Evolutionary conservation across 2,329 filamentous ascomycete species (phyloP).

Genomic region (Ceratocystiopsis minuta): DNA sequence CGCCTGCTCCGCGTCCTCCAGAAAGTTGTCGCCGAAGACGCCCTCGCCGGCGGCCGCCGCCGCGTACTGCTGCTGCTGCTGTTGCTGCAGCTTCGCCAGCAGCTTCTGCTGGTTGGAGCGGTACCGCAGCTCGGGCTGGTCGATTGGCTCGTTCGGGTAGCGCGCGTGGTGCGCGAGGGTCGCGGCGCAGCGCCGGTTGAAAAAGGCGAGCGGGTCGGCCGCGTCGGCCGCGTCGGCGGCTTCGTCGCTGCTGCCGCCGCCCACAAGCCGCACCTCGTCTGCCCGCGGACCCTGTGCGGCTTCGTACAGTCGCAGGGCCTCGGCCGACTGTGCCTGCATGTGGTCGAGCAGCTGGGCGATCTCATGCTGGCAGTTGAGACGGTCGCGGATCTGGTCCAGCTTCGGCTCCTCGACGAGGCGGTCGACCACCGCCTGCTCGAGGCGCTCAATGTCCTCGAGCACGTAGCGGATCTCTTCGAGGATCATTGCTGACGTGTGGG

Average conservation of each 20-base stretch:
- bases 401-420: constrained; percentile 76
- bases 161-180: constrained; percentile 77
- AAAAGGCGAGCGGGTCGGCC: constrained; percentile 76
- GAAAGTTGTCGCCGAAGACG: constrained; percentile 11
- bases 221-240: constrained; percentile 18
- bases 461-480: constrained; percentile 86
- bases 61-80: neutral
- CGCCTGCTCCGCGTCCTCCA: constrained; percentile 18
- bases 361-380: constrained; percentile 81
- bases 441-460: constrained; percentile 88
- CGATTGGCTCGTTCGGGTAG: constrained; percentile 86
- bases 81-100: no score
- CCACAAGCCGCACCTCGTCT: constrained; percentile 68
- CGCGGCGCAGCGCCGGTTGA: constrained; percentile 66
- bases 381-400: constrained; percentile 59
- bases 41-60: constrained; percentile 11
- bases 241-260: constrained; percentile 13
- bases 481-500: constrained; percentile 35
- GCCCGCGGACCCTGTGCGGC: constrained; percentile 55
- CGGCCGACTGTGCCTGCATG: constrained; percentile 70
- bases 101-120: constrained; percentile 42
- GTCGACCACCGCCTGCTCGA: constrained; percentile 87
- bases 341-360: constrained; percentile 71
- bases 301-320: constrained; percentile 67
- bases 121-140: constrained; percentile 89